phyloP scores from a whole-genome alignment of 2,329 filamentous ascomycete species.

The Aspergillus tamarii region DNA sequence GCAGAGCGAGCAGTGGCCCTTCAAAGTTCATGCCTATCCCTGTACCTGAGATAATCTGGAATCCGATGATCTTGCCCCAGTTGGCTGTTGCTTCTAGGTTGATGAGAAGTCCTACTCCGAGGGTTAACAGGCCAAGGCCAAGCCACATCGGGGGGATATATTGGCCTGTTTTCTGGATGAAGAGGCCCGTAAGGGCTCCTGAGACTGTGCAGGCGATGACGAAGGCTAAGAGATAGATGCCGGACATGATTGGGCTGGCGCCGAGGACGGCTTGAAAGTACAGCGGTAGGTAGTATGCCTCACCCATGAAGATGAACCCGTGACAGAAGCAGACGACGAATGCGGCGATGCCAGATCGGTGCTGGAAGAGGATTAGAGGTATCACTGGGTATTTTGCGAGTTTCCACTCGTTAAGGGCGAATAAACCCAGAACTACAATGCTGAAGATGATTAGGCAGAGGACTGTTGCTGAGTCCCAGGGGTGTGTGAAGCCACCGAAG shows the following conservation, averaged over 20 bases:
- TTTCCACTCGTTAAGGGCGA: conserved; percentile 73
- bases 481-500: conserved; percentile 74
- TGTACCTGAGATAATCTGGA: conserved; percentile 51
- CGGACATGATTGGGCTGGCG: conserved; percentile 69
- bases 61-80: conserved; percentile 42
- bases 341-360: conserved; percentile 66
- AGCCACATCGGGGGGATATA: conserved; percentile 64
- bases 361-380: conserved; percentile 70
- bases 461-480: conserved; percentile 75
- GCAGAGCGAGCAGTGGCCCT: conserved; percentile 56
- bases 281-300: conserved; percentile 78
- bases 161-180: conserved; percentile 72
- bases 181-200: conserved; percentile 65
- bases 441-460: conserved; percentile 80
- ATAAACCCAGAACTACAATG: conserved; percentile 63
- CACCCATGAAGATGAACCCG: conserved; percentile 75
- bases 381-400: conserved; percentile 78
- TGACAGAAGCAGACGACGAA: conserved; percentile 72
- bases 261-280: conserved; percentile 81
- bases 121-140: conserved; percentile 61
- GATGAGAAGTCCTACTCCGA: conserved; percentile 70
- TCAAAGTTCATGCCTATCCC: conserved; percentile 56
- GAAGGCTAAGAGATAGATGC: conserved; percentile 73
- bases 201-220: conserved; percentile 68
- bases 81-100: conserved; percentile 46